Percentiles rank a stretch among this genome's conserved stretches.
Conservation (phyloP, 129 eudicot genomes). For the Centella asiatica region DNA sequence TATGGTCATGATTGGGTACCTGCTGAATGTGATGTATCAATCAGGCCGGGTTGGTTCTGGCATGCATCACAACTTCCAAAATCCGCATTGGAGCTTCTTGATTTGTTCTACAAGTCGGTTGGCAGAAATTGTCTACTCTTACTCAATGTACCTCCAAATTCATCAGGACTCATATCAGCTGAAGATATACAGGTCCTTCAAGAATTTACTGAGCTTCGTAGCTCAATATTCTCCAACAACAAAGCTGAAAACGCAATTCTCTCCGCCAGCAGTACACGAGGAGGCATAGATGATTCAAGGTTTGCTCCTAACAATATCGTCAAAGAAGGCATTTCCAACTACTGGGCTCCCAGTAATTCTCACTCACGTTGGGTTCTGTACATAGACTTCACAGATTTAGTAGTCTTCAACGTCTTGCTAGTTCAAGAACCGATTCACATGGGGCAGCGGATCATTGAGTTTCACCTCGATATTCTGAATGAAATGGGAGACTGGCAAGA, state of each 20-base stretch:
- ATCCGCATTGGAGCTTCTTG: constrained; percentile 54
- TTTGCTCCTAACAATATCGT: constrained; percentile 32
- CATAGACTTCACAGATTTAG: constrained; percentile 33
- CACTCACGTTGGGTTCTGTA: constrained; percentile 38
- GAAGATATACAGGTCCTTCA: constrained; percentile 61
- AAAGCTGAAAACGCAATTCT: constrained; percentile 41
- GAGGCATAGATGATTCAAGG: constrained; percentile 28
- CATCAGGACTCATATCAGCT: constrained; percentile 74
- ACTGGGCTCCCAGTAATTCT: constrained; percentile 65
- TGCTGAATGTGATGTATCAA: constrained; percentile 85
- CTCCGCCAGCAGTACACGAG: constrained; percentile 63
- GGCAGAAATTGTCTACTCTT: constrained; percentile 79
- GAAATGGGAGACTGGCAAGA: constrained; percentile 39
- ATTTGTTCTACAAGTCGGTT: constrained; percentile 70
- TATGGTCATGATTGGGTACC: constrained; percentile 89
- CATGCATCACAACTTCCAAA: constrained; percentile 65
- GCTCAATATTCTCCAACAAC: constrained; percentile 47
- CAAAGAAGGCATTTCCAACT: constrained; percentile 48
- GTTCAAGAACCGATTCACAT: constrained; percentile 77
- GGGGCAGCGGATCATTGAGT: constrained; percentile 69
- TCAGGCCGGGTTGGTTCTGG: constrained; percentile 97
- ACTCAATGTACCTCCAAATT: constrained; percentile 78
- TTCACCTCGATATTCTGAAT: constrained; percentile 44
- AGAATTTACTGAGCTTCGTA: constrained; percentile 51
- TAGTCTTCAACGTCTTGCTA: constrained; percentile 51